These are phyloP conservation scores for Silene vulgaris DNA, from an alignment of 179 eudicot species.

Conservation along the genomic window DNA sequence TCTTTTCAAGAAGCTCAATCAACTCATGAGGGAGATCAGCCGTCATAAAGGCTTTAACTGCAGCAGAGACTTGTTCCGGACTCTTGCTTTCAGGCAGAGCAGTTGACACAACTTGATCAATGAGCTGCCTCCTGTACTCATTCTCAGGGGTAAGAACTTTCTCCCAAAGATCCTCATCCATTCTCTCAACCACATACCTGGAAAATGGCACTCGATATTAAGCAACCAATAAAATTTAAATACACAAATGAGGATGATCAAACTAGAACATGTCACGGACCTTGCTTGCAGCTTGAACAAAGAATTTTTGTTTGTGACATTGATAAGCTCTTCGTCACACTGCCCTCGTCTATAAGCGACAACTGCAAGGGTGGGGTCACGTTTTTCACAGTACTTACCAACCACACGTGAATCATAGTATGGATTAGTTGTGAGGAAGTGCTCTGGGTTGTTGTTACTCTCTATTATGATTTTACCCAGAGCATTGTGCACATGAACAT, in stretches of 20 bases:
- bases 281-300: slow-evolving; percentile 85
- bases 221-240: slow-evolving; percentile 16
- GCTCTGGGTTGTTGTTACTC: slow-evolving; percentile 90
- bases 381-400: slow-evolving; percentile 92
- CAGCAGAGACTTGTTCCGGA: slow-evolving; percentile 92
- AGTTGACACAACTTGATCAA: slow-evolving; percentile 90
- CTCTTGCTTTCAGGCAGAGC: slow-evolving; percentile 96
- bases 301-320: slow-evolving; percentile 85
- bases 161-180: slow-evolving; percentile 90
- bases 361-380: slow-evolving; percentile 93
- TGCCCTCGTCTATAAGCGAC: slow-evolving; percentile 91
- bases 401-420: slow-evolving; percentile 93
- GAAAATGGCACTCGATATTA: slow-evolving; percentile 7
- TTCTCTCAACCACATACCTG: slow-evolving; percentile 92
- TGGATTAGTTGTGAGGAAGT: slow-evolving; percentile 86
- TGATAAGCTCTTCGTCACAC: slow-evolving; percentile 89
- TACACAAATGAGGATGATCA: not conserved
- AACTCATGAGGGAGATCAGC: slow-evolving; percentile 91
- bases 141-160: slow-evolving; percentile 80
- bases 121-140: slow-evolving; percentile 77
- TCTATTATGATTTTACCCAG: slow-evolving; percentile 91
- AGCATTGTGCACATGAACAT: slow-evolving; percentile 95
- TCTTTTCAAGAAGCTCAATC: slow-evolving; percentile 85
- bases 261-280: slow-evolving; percentile 31
- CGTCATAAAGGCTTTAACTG: slow-evolving; percentile 90